phyloP scores from a whole-genome alignment of 805 yeast genomes.

The Wickerhamiella sergipiensis region DNA sequence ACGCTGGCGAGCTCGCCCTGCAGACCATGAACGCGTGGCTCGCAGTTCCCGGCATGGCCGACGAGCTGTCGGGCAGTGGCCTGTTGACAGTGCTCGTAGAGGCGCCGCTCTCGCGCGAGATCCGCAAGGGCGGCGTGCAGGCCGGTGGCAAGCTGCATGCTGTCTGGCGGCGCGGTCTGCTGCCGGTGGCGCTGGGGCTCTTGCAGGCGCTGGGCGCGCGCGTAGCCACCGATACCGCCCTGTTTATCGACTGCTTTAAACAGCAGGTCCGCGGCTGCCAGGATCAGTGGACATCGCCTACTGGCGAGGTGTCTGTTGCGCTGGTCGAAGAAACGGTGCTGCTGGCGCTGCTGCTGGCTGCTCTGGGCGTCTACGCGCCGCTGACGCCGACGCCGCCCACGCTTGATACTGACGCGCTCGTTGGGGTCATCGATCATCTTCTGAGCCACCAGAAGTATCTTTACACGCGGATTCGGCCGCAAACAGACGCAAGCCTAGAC shows the following conservation, averaged over 20 bases:
- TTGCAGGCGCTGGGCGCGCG: conserved; percentile 50
- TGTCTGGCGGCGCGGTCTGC: conserved; percentile 76
- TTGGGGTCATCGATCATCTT: conserved; percentile 51
- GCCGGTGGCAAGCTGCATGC: conserved; percentile 44
- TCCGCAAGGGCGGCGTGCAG: conserved; percentile 49
- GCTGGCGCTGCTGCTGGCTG: conserved; percentile 47
- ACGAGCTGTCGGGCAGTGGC: conserved; percentile 48
- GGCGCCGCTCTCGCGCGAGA: conserved; percentile 52
- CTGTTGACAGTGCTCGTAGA: conserved; percentile 56
- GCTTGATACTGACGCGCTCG: conserved; percentile 39
- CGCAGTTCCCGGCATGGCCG: conserved; percentile 46
- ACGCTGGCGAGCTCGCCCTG: conserved; percentile 60
- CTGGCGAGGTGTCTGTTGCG: conserved; percentile 34
- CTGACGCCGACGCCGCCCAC: conserved; percentile 1
- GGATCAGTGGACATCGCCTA: conserved; percentile 52
- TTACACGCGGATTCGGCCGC: conserved; percentile 44
- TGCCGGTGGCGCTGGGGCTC: conserved; percentile 50
- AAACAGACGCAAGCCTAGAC: conserved; percentile 47
- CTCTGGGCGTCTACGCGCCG: conserved; percentile 36
- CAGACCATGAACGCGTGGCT: conserved; percentile 58
- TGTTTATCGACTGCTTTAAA: conserved; percentile 48
- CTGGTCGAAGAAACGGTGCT: conserved; percentile 54
- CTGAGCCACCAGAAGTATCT: conserved; percentile 79
- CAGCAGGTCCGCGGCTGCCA: conserved; percentile 53
- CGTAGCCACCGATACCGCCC: conserved; percentile 48